A percentile compares a stretch with the other conserved stretches of the same genome.
These are phyloP conservation scores for Cladosporium velox DNA, from an alignment of 2,329 filamentous ascomycete species.

Conservation along the genomic window DNA sequence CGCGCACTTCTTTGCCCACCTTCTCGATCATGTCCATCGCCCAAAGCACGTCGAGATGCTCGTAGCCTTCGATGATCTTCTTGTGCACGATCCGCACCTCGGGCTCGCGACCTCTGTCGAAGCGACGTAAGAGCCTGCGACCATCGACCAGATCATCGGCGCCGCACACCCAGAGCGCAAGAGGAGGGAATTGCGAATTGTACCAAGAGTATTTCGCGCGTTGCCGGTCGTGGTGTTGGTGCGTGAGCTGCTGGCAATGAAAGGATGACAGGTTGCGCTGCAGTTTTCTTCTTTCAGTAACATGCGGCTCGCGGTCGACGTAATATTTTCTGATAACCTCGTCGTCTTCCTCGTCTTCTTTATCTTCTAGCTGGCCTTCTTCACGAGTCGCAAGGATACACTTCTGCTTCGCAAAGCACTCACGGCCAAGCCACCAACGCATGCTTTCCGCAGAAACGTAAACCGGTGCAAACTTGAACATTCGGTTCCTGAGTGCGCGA, in stretches of 20 bases:
- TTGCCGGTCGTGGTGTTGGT: constrained; percentile 33
- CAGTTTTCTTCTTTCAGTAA: constrained; percentile 32
- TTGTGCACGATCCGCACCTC: constrained; percentile 77
- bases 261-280: constrained; percentile 35
- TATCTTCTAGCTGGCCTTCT: constrained; percentile 63
- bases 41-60: constrained; percentile 95
- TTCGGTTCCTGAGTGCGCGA: constrained; percentile 70
- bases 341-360: constrained; percentile 47
- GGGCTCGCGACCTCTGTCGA: constrained; percentile 77
- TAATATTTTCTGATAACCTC: constrained; percentile 42
- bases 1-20: constrained; percentile 76
- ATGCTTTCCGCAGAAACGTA: constrained; percentile 89
- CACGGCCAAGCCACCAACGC: constrained; percentile 91
- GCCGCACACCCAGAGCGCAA: constrained; percentile 86
- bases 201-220: constrained; percentile 70
- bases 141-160: constrained; percentile 85
- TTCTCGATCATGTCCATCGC: constrained; percentile 84
- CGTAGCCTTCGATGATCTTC: constrained; percentile 82
- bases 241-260: constrained; percentile 34
- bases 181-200: constrained; percentile 72
- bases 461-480: constrained; percentile 91
- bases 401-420: constrained; percentile 81
- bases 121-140: constrained; percentile 68
- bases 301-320: constrained; percentile 32
- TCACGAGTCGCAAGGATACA: constrained; percentile 83